These are phyloP conservation scores for Myxozyma udenii DNA, from an alignment of 805 yeast species.

Conservation along the genomic window DNA sequence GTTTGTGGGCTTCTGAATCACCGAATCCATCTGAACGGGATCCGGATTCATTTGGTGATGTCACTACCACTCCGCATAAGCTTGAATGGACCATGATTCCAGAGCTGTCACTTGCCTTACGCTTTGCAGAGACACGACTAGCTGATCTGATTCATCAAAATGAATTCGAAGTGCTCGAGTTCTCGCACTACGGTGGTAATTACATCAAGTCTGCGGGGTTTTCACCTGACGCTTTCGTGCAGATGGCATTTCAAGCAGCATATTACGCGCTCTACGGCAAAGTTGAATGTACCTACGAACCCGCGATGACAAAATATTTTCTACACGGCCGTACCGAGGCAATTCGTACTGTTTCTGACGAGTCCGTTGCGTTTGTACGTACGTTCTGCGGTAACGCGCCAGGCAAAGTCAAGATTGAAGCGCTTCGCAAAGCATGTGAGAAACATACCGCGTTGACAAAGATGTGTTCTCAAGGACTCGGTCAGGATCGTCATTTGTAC, in stretches of 20 bases:
- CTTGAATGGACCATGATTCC: conserved; percentile 83
- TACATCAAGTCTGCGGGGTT: conserved; percentile 78
- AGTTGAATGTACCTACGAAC: conserved; percentile 91
- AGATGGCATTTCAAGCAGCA: conserved; percentile 90
- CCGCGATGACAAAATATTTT: conserved; percentile 89
- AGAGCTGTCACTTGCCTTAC: conserved; percentile 70
- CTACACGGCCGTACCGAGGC: conserved; percentile 94
- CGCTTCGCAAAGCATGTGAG: conserved; percentile 64
- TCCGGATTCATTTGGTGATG: conserved; percentile 44
- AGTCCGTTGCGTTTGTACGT: conserved; percentile 77
- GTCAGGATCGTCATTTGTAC: conserved; percentile 89
- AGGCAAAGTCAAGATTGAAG: conserved; percentile 56
- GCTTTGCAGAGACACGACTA: conserved; percentile 87
- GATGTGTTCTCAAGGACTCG: conserved; percentile 69
- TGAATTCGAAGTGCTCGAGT: conserved; percentile 79
- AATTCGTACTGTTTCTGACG: conserved; percentile 75
- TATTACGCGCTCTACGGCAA: conserved; percentile 89
- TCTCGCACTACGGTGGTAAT: conserved; percentile 61
- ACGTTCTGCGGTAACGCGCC: conserved; percentile 72
- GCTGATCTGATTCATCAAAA: conserved; percentile 86
- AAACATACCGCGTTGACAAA: conserved; percentile 67
- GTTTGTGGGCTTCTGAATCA: conserved; percentile 59
- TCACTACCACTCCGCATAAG: conserved; percentile 71
- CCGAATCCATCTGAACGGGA: conserved; percentile 48
- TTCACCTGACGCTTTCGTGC: conserved; percentile 92